Conservation (phyloP, 2,329 filamentous ascomycete species). For the Paramyrothecium roridum region DNA sequence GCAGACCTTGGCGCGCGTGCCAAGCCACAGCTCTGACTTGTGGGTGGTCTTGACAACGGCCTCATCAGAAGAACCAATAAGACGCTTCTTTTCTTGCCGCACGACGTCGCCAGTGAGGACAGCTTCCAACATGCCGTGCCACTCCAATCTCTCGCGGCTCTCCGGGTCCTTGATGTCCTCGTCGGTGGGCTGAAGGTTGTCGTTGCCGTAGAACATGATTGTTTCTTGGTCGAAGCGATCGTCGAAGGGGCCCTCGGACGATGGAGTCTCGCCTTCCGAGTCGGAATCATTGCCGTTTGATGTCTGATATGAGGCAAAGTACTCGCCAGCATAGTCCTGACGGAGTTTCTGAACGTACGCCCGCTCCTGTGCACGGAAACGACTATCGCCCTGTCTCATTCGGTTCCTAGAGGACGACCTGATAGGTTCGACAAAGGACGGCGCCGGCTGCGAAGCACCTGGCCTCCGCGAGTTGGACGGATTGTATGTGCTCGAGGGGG, state of each 20-base stretch:
- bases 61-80: constrained; percentile 73
- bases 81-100: constrained; percentile 92
- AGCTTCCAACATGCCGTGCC: constrained; percentile 96
- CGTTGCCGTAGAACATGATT: constrained; percentile 87
- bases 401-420: constrained; percentile 53
- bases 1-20: constrained; percentile 77
- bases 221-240: constrained; percentile 90
- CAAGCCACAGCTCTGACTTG: constrained; percentile 82
- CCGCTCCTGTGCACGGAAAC: constrained; percentile 69
- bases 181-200: constrained; percentile 81
- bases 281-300: constrained; percentile 74
- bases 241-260: constrained; percentile 79
- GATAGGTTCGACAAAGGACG: constrained; percentile 40
- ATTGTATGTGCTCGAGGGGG: constrained; percentile 78
- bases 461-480: constrained; percentile 58
- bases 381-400: constrained; percentile 39
- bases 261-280: constrained; percentile 86
- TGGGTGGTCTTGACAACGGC: constrained; percentile 61
- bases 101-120: constrained; percentile 96
- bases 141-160: constrained; percentile 88
- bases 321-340: constrained; percentile 63
- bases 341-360: constrained; percentile 91
- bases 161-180: constrained; percentile 87
- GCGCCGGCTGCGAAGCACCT: constrained; percentile 33
- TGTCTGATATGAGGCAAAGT: constrained; percentile 66